Evolutionary conservation across 768 basidiomycete genomes (phyloP).

Genomic region (Mycena galopus): DNA sequence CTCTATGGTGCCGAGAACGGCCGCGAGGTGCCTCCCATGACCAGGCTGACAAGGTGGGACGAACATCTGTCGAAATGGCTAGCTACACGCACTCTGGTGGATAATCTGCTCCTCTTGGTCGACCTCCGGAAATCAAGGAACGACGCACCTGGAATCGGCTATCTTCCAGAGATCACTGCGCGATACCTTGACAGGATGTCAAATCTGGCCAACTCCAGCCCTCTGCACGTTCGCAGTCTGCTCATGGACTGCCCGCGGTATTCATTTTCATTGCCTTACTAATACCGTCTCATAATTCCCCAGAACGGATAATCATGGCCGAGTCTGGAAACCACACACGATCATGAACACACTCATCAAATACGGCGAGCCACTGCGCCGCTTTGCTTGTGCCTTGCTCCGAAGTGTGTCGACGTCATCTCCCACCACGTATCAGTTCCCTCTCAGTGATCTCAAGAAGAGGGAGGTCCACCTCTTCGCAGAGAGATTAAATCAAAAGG

Average conservation of each 20-base stretch:
- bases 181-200: neutral
- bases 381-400: neutral
- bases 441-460: neutral
- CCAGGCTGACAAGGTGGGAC: neutral
- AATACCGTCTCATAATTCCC: neutral
- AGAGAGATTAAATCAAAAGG: neutral
- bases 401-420: neutral
- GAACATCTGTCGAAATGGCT: neutral
- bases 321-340: neutral
- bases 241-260: constrained; percentile 3
- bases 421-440: constrained; percentile 6
- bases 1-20: neutral
- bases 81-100: neutral
- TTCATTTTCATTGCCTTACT: neutral
- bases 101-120: neutral
- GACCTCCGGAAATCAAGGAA: neutral
- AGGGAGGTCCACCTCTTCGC: neutral
- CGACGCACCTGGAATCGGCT: neutral
- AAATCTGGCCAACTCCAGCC: neutral
- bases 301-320: neutral
- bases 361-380: neutral
- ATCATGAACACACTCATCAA: neutral
- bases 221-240: neutral
- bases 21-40: neutral
- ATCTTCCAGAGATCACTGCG: neutral